phyloP scores from a whole-genome alignment of 805 yeast species.

The Hanseniaspora occidentalis region DNA sequence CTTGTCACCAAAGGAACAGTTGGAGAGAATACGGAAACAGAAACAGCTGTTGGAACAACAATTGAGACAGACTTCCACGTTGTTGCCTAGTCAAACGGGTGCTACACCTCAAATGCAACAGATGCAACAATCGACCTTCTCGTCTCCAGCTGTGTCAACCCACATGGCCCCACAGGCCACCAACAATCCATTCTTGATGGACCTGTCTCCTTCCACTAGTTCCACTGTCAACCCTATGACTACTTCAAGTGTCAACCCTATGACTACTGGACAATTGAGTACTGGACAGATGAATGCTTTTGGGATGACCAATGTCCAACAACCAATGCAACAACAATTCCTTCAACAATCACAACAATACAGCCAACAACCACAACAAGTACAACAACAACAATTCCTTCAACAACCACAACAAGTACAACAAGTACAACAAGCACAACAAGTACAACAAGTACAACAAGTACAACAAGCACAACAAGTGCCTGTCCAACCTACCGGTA shows the following conservation, averaged over 20 bases:
- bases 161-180: conserved; percentile 1
- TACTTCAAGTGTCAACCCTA: too few species aligned
- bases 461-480: conserved; percentile 1
- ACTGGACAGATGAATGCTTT: too few species aligned
- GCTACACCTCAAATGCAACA: conserved; percentile 16
- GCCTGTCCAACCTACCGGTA: conserved; percentile 16
- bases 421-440: neutral
- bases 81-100: too few species aligned
- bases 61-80: conserved; percentile 19
- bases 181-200: conserved; percentile 5
- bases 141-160: conserved; percentile 5
- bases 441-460: conserved; percentile 2
- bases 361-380: neutral
- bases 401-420: conserved; percentile 8
- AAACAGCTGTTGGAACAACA: conserved; percentile 22
- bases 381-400: conserved; percentile 7
- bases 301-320: neutral
- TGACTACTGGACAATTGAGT: too few species aligned
- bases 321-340: neutral
- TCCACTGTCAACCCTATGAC: too few species aligned
- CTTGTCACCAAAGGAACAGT: conserved; percentile 19
- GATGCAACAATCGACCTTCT: conserved; percentile 9
- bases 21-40: conserved; percentile 24
- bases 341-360: neutral
- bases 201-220: too few species aligned